Percentiles rank a stretch among this genome's conserved stretches.
Conservation (phyloP, 345 rosid species). For the Salix caprea region DNA sequence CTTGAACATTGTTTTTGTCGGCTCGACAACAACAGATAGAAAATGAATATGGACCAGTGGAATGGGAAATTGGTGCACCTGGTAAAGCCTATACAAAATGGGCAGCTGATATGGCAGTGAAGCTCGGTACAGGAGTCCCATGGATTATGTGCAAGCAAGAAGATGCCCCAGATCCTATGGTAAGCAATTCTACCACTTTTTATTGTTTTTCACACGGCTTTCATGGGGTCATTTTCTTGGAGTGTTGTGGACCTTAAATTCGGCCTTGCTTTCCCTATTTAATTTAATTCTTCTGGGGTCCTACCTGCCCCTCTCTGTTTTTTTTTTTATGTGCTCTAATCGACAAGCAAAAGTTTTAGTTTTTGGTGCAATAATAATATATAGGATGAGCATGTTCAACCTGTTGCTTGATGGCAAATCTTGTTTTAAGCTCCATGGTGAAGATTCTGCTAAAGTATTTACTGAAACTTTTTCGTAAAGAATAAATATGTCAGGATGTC, state of each 20-base stretch:
- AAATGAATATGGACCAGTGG: slow-evolving; percentile 27
- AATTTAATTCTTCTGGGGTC: neutral
- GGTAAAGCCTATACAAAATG: slow-evolving; percentile 38
- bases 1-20: neutral
- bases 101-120: slow-evolving; percentile 49
- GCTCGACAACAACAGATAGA: slow-evolving; percentile 12
- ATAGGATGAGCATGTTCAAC: neutral
- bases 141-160: slow-evolving; percentile 61
- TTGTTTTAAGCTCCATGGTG: too few species aligned
- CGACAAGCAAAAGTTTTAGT: neutral
- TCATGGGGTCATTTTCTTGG: neutral
- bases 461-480: neutral
- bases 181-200: neutral
- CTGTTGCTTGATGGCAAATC: neutral
- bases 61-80: slow-evolving; percentile 24
- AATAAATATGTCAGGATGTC: neutral
- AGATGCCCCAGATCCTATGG: slow-evolving; percentile 47
- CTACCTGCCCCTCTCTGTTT: neutral
- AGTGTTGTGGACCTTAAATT: neutral
- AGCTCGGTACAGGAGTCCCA: slow-evolving; percentile 45
- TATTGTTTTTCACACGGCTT: too few species aligned
- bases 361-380: neutral
- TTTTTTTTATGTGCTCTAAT: neutral
- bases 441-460: neutral
- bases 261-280: neutral